Evolutionary conservation across 169 alveolate genomes (phyloP), one percentile per base, ranked within the genome.

Genomic region (Plasmodium chabaudi): DNA sequence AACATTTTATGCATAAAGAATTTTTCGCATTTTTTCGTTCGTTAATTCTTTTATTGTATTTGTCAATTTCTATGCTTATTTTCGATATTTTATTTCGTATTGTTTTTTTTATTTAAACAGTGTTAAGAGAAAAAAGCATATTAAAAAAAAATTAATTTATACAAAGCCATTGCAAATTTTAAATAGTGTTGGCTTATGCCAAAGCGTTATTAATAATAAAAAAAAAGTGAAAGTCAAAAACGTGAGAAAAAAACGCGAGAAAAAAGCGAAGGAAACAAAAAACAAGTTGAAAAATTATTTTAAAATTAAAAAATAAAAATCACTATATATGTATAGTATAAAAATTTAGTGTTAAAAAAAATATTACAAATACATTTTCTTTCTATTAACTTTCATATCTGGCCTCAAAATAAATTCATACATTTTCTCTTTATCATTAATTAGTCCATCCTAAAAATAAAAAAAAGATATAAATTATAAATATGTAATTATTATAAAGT

Each of bases 371-470:
- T 94, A 96, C 96, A 96, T 96, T 19, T 84, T 93, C 94, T 97
- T 97, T 70, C 99, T 87, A 91, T 96, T 96, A 55, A 97, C 99
- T 72, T 96, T 98, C 90, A 96, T 90, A 72, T 97, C 98, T 10
- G 99, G 98, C 59, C 98, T 79, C 96, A 98, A 95, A 1, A 96
- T 77, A 87, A 94, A 97, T 84, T 97, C 99, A 84, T 88, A 97
- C 82, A 93, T 88, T 42, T 97, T 98, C 60, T 93, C 92, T 60
- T 95, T 95, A 17, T 94, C 92, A 70, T 96, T 94, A 89, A 96
- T 92, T 17, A 95, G 84, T 47, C 98, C 98, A 88, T 95, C 97
- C 96, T 94, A 47, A 21, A 46, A 59, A 61, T 42, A 49, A 46
- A 63, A 17, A 63, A 69, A 87, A 59, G 47, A 47, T 9, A 72